phyloP scores from a whole-genome alignment of 2,329 filamentous ascomycete species.

The Aspergillus sp. region DNA sequence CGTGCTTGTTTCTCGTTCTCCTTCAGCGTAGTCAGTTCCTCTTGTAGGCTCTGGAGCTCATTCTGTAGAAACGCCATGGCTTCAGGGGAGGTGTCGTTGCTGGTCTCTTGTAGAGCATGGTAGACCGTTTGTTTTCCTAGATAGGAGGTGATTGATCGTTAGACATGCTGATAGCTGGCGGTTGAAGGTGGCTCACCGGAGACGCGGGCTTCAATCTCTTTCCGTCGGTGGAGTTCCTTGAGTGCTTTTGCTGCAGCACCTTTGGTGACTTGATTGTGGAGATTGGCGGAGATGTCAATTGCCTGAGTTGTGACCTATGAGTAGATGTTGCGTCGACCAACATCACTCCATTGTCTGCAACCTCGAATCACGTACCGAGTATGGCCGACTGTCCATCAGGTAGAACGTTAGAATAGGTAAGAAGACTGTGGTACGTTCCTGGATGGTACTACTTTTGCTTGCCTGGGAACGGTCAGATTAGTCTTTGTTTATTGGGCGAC shows the following conservation, averaged over 20 bases:
- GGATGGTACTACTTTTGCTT: slow-evolving; percentile 45
- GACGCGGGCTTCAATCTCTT: slow-evolving; percentile 57
- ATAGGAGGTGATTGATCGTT: not conserved
- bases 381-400: slow-evolving; percentile 46
- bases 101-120: slow-evolving; percentile 54
- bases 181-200: slow-evolving; percentile 37
- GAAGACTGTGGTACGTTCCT: not conserved
- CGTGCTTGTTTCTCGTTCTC: slow-evolving; percentile 51
- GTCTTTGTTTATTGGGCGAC: not conserved
- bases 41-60: slow-evolving; percentile 48
- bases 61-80: slow-evolving; percentile 50
- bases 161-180: too few relatives aligned
- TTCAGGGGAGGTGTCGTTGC: slow-evolving; percentile 49
- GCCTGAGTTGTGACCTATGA: slow-evolving; percentile 33
- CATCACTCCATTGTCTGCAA: not conserved
- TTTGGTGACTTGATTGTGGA: slow-evolving; percentile 62
- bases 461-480: slow-evolving; percentile 29
- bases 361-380: slow-evolving; percentile 43
- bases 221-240: slow-evolving; percentile 61
- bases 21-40: slow-evolving; percentile 45
- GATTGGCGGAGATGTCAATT: slow-evolving; percentile 59
- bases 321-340: not conserved
- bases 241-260: slow-evolving; percentile 57
- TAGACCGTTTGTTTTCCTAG: slow-evolving; percentile 63
- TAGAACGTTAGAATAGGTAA: not conserved